phyloP scores from a whole-genome alignment of 192 early-diverging fungal species.

The Mortierella claussenii region DNA sequence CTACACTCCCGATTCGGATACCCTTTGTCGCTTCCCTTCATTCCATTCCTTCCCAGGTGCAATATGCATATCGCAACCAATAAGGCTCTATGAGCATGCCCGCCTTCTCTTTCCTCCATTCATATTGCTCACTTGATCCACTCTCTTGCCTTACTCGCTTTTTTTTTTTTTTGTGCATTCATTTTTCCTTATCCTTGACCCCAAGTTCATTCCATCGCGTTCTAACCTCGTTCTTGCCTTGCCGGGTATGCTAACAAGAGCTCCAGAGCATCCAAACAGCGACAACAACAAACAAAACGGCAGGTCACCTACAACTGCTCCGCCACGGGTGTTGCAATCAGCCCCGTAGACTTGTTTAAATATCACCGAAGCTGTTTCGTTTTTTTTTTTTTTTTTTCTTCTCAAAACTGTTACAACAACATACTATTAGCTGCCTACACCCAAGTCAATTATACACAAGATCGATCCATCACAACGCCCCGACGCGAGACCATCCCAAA shows the following conservation, averaged over 20 bases:
- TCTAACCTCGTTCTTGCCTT: neutral
- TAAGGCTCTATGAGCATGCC: neutral
- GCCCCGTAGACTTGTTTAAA: too few species aligned
- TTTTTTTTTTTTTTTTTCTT: too few species aligned
- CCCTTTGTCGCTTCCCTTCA: slow-evolving; percentile 1
- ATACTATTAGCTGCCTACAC: neutral
- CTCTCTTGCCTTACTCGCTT: too few species aligned
- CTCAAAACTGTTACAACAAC: neutral
- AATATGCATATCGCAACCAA: slow-evolving; percentile 5
- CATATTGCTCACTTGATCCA: neutral
- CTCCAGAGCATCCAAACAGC: neutral
- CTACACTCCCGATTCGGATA: neutral
- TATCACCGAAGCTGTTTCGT: too few species aligned
- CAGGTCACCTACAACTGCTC: too few species aligned
- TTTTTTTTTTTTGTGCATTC: neutral
- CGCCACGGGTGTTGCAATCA: too few species aligned
- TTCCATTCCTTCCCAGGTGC: slow-evolving; percentile 32
- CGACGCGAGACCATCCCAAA: neutral
- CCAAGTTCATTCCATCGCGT: slow-evolving; percentile 11
- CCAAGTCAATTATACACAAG: neutral
- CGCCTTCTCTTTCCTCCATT: slow-evolving; percentile 10
- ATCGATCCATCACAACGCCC: neutral
- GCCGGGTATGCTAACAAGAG: neutral
- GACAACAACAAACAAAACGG: neutral
- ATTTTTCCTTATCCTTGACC: neutral